Percentiles rank a stretch among this genome's conserved stretches.
Conservation (phyloP, 176 grass and related monocot genomes). For the Zizania latifolia region DNA sequence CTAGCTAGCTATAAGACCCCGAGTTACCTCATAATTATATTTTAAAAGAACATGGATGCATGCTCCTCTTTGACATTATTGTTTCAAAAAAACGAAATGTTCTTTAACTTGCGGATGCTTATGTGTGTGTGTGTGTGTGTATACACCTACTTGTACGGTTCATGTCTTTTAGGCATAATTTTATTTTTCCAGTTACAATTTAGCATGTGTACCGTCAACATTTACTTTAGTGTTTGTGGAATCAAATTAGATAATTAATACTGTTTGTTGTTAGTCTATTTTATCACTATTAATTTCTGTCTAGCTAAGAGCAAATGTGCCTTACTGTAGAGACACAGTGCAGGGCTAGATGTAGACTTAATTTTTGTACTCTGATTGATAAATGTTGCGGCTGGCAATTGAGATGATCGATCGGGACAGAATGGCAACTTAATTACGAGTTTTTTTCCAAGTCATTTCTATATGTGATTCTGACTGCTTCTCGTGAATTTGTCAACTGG, state of each 20-base stretch:
- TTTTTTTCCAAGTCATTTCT: background rate
- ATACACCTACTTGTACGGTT: background rate
- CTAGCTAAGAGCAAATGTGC: background rate
- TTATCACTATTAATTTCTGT: slow-evolving; percentile 2
- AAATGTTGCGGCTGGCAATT: slow-evolving; percentile 18
- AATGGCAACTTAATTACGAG: slow-evolving; percentile 1
- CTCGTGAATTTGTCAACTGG: background rate
- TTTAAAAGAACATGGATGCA: too few species aligned
- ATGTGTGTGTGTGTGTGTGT: too few species aligned
- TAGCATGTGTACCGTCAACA: background rate
- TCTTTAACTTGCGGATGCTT: background rate
- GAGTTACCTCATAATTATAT: too few species aligned
- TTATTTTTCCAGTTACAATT: background rate
- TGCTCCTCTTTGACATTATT: too few species aligned
- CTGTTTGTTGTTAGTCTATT: background rate
- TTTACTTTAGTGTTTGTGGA: background rate
- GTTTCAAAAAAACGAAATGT: too few species aligned
- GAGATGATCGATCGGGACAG: background rate
- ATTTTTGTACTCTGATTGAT: slow-evolving; percentile 19
- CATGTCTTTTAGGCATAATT: background rate
- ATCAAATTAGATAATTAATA: background rate
- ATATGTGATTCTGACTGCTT: background rate
- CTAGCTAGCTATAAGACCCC: too few species aligned
- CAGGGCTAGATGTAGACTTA: slow-evolving; percentile 1
- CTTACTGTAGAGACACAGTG: background rate